Conservation (phyloP, 495 filamentous ascomycete species). For the Podospora pseudopauciseta region DNA sequence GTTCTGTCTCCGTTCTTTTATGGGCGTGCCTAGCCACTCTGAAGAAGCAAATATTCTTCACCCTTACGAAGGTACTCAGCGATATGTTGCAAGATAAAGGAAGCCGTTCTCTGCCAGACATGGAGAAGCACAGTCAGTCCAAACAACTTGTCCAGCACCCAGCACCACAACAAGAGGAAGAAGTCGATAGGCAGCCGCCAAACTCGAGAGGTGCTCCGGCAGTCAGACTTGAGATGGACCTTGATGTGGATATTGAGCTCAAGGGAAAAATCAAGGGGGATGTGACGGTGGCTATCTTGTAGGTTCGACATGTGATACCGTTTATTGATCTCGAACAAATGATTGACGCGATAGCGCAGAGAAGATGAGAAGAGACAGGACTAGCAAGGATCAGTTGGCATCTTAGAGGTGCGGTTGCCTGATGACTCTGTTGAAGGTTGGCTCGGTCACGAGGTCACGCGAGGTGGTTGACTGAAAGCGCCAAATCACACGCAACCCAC, state of each 20-base stretch:
- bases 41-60: no score
- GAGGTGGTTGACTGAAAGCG: slow-evolving; percentile 11
- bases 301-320: neutral
- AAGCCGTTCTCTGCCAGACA: neutral
- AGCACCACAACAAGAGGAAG: neutral
- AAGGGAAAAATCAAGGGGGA: slow-evolving; percentile 30
- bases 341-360: neutral
- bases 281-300: slow-evolving; percentile 23
- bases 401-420: neutral
- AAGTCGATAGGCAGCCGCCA: neutral
- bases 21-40: no score
- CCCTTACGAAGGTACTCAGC: no score
- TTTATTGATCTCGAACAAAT: neutral
- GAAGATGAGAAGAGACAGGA: neutral
- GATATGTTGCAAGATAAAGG: no score
- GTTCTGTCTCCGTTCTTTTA: no score
- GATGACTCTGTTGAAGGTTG: slow-evolving; percentile 2
- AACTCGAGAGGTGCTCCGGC: slow-evolving; percentile 25
- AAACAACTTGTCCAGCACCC: no score
- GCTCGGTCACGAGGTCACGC: slow-evolving; percentile 17
- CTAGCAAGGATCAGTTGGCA: neutral
- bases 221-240: slow-evolving; percentile 29
- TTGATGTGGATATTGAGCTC: slow-evolving; percentile 32
- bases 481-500: slow-evolving; percentile 12
- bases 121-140: neutral